Evolutionary conservation across 73 alveolate species (phyloP).

Genomic region (Symbiodinium natans): DNA sequence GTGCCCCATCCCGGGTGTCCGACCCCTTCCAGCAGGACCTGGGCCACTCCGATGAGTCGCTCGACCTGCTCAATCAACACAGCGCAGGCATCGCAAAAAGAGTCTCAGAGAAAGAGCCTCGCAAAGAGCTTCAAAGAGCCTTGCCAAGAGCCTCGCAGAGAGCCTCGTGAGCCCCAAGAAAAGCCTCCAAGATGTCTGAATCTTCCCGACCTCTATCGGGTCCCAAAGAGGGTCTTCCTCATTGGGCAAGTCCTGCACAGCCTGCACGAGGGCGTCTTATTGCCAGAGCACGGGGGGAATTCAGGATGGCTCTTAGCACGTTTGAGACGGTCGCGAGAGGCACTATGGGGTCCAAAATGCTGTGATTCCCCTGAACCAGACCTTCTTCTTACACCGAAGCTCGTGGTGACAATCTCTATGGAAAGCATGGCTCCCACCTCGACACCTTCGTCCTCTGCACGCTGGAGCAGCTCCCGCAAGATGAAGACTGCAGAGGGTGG

Average conservation of each 20-base stretch:
- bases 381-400: too few species aligned
- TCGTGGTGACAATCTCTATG: too few species aligned
- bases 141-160: background rate
- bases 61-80: conserved; percentile 67
- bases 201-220: conserved; percentile 44
- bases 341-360: too few species aligned
- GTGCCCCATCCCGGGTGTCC: background rate
- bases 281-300: too few species aligned
- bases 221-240: conserved; percentile 94
- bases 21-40: conserved; percentile 66
- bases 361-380: too few species aligned
- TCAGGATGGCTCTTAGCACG: too few species aligned
- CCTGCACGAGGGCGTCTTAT: conserved; percentile 4
- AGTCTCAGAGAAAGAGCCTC: background rate
- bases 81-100: too few species aligned
- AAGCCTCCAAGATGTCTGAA: background rate
- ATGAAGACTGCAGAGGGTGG: conserved; percentile 29
- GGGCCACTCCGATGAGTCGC: conserved; percentile 91
- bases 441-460: conserved; percentile 57
- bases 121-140: too few species aligned
- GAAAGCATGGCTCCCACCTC: too few species aligned
- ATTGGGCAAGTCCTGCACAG: conserved; percentile 83
- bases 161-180: background rate
- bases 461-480: conserved; percentile 90
- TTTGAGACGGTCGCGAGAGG: too few species aligned